Conservation (phyloP, 495 filamentous ascomycete genomes). For the Penicillium argentinense region DNA sequence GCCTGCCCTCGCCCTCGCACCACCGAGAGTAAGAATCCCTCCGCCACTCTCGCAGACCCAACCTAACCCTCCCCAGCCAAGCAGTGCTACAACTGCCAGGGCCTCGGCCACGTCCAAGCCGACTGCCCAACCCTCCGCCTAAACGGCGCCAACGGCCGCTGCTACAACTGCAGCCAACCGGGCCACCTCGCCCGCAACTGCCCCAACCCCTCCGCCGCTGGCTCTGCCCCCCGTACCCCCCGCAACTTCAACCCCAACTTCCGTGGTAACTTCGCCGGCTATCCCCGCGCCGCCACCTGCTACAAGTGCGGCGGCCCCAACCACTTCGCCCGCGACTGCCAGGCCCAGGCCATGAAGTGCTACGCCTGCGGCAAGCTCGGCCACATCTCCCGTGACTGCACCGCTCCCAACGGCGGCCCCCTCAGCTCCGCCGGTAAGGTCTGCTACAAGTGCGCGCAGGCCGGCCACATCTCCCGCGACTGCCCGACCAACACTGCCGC, state of each 20-base stretch:
- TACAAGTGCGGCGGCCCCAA: conserved; percentile 99
- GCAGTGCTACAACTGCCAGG: conserved; percentile 99
- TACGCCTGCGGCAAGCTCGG: conserved; percentile 99
- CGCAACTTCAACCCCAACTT: conserved; percentile 22
- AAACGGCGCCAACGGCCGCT: conserved; percentile 79
- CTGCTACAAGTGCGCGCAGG: conserved; percentile 95
- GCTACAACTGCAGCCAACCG: conserved; percentile 92
- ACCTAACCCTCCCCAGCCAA: conserved; percentile 60
- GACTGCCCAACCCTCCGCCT: conserved; percentile 97
- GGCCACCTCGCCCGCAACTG: conserved; percentile 93
- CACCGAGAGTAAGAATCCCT: conserved; percentile 69
- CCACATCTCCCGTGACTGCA: conserved; percentile 97
- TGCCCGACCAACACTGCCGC: conserved; percentile 63
- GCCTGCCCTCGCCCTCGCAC: conserved; percentile 93
- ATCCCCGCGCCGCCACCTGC: conserved; percentile 85
- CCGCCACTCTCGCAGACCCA: conserved; percentile 1
- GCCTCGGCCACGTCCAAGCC: conserved; percentile 96
- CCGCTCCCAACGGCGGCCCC: conserved; percentile 92
- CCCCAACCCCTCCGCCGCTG: conserved; percentile 63
- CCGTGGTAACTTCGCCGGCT: conserved; percentile 70
- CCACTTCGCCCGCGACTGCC: conserved; percentile 98
- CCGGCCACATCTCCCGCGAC: conserved; percentile 94
- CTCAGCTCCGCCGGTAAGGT: conserved; percentile 96
- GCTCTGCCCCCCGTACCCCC: conserved; percentile 54
- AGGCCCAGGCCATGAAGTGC: conserved; percentile 99